Percentiles rank a stretch among this genome's conserved stretches.
These are phyloP conservation scores for Insectozyma bohioensis DNA, from an alignment of 1,139 yeast species.

Conservation along the genomic window DNA sequence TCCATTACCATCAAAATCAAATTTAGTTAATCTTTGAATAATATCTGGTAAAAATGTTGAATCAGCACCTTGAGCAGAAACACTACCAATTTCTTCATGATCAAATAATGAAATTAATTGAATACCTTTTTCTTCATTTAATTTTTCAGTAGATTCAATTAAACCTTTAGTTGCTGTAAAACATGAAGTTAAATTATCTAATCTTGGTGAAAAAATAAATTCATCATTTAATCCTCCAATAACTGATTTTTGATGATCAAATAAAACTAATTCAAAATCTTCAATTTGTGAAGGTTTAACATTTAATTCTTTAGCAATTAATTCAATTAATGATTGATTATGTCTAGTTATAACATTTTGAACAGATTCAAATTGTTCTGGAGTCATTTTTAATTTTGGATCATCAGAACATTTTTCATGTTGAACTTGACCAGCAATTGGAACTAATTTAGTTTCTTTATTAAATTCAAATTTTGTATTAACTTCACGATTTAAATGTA, in stretches of 20 bases:
- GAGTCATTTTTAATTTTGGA: slow-evolving; percentile 42
- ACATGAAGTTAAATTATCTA: slow-evolving; percentile 88
- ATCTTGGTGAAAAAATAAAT: slow-evolving; percentile 88
- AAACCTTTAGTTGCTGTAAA: slow-evolving; percentile 76
- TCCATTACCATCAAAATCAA: slow-evolving; percentile 21
- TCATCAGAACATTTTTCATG: slow-evolving; percentile 51
- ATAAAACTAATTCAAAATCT: slow-evolving; percentile 88
- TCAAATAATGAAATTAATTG: slow-evolving; percentile 81
- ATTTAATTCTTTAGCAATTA: slow-evolving; percentile 65
- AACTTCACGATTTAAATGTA: slow-evolving; percentile 80
- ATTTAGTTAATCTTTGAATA: slow-evolving; percentile 60
- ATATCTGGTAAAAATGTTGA: slow-evolving; percentile 85
- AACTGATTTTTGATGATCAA: slow-evolving; percentile 78
- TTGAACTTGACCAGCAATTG: slow-evolving; percentile 73
- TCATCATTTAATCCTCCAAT: slow-evolving; percentile 90
- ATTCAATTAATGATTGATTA: slow-evolving; percentile 62
- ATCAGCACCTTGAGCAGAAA: slow-evolving; percentile 95
- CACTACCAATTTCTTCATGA: slow-evolving; percentile 94
- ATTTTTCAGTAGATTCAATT: slow-evolving; percentile 47
- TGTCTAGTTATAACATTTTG: slow-evolving; percentile 72
- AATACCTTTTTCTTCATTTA: slow-evolving; percentile 54
- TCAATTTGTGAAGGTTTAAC: slow-evolving; percentile 58
- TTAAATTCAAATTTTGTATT: slow-evolving; percentile 83
- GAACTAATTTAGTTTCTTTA: slow-evolving; percentile 81
- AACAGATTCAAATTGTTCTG: slow-evolving; percentile 64